Evolutionary conservation across 2,329 filamentous ascomycete species (phyloP), one percentile per base, ranked within the genome.

Genomic region (Sclerotinia sclerotiorum): DNA sequence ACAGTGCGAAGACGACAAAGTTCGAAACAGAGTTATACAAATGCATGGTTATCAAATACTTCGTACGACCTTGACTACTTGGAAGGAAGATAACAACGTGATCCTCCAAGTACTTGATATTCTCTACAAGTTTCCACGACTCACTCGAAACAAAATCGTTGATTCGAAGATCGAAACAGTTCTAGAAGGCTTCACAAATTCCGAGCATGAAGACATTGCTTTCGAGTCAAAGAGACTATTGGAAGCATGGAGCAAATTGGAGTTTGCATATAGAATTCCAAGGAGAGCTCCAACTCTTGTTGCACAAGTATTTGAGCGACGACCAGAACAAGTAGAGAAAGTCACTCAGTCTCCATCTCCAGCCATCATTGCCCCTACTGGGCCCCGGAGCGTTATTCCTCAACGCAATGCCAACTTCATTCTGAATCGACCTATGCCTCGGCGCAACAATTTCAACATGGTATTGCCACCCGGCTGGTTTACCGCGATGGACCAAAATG

Each of bases 31-130:
- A 65, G 93, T 98, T 51, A 91, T 97, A 77, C 92, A 92, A 75
- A 96, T 98, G 90, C 95, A 98, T 82, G 95, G 94, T 65, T 99
- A 99, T 79, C 91, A 94, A 77, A 97, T 97, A 72, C 83, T 99
- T 71, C 97, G 95, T 79, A 92, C 91, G 44, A 91, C 92, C 7
- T 84, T 99, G 66, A 89, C 88, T 72, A 90, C 90, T 35, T 99
- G 94, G 83, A 88, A 88, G 71, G 95, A 98, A 76, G 95, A 98
- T 77, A 85, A 89, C 78, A 97, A 97, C 74, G 88, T 98, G 39
- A 88, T 96, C 49, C 81, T 97, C 70, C 95, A 98, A 79, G 89
- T 97, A 39, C 84, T 99, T 71, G 90, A 95, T 72, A 93, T 99
- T 67, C 85, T 99, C 27, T 90, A 96, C 79, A 90, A 89, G 72